Conservation (phyloP, 768 basidiomycete genomes). For the Lentinula sp. region DNA sequence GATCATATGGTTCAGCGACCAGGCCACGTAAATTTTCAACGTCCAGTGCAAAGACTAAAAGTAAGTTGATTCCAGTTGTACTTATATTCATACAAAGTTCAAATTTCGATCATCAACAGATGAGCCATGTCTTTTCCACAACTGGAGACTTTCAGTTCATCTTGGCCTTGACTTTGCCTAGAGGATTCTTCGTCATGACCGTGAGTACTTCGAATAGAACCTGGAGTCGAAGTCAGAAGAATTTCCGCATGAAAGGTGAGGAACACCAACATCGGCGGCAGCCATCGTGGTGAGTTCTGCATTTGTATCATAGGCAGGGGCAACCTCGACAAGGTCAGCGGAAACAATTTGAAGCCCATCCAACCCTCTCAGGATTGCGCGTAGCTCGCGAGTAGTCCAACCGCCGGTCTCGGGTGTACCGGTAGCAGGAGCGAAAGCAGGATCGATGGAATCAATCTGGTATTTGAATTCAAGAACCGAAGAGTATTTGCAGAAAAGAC, state of each 20-base stretch:
- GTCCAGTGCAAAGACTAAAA: too few species aligned
- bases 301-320: conserved; percentile 72
- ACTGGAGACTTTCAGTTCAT: background rate
- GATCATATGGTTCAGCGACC: too few species aligned
- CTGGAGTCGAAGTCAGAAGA: conserved; percentile 23
- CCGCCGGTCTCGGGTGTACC: conserved; percentile 83
- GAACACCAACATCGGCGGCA: conserved; percentile 37
- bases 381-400: conserved; percentile 80
- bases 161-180: conserved; percentile 43
- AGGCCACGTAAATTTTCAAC: too few species aligned
- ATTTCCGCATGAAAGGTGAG: background rate
- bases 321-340: conserved; percentile 81
- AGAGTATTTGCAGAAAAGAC: conserved; percentile 13
- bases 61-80: too few species aligned
- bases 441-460: conserved; percentile 79
- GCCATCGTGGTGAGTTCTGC: conserved; percentile 61
- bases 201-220: conserved; percentile 71
- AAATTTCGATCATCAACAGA: too few species aligned
- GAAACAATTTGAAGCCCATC: conserved; percentile 74
- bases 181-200: conserved; percentile 74
- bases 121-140: too few species aligned
- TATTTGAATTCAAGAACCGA: background rate
- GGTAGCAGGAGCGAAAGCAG: conserved; percentile 77
- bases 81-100: too few species aligned
- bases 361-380: conserved; percentile 69